A percentile compares a stretch with the other conserved stretches of the same genome.
Conservation (phyloP, 1,139 yeast species). For the Petasospora fabianii region DNA sequence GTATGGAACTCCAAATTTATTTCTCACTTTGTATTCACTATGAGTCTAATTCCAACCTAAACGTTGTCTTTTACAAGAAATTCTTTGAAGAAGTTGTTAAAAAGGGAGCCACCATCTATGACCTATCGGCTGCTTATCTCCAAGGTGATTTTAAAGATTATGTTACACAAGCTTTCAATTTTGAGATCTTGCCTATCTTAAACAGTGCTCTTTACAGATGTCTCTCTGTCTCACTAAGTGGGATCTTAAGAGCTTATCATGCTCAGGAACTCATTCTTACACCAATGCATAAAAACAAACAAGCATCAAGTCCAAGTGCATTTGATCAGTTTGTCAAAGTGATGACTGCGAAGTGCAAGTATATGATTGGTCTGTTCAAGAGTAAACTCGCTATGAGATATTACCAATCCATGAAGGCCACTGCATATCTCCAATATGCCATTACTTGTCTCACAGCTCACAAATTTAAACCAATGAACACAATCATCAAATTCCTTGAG, state of each 20-base stretch:
- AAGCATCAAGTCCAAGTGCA: neutral
- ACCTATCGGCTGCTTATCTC: slow-evolving; percentile 14
- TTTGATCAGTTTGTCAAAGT: slow-evolving; percentile 6
- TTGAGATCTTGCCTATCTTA: slow-evolving; percentile 16
- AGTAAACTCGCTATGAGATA: slow-evolving; percentile 15
- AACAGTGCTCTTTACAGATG: slow-evolving; percentile 8
- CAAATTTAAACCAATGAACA: slow-evolving; percentile 16
- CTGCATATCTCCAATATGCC: slow-evolving; percentile 10
- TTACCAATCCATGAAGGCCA: slow-evolving; percentile 11
- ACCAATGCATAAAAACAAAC: slow-evolving; percentile 3
- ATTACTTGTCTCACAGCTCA: slow-evolving; percentile 8
- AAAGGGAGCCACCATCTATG: slow-evolving; percentile 2
- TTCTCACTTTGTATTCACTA: slow-evolving; percentile 10
- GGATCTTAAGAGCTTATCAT: slow-evolving; percentile 16
- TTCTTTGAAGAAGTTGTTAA: slow-evolving; percentile 5
- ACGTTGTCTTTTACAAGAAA: slow-evolving; percentile 10
- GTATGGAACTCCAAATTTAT: slow-evolving; percentile 14
- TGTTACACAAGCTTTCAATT: slow-evolving; percentile 9
- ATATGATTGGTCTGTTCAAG: slow-evolving; percentile 7
- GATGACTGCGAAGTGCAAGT: slow-evolving; percentile 5
- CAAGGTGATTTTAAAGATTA: slow-evolving; percentile 12
- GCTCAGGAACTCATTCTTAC: slow-evolving; percentile 14
- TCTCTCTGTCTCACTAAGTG: slow-evolving; percentile 2
- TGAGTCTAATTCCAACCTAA: slow-evolving; percentile 15
- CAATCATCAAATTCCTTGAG: slow-evolving; percentile 17